phyloP scores from a whole-genome alignment of 2,329 filamentous ascomycete genomes.

The Colletotrichum liaoningense region DNA sequence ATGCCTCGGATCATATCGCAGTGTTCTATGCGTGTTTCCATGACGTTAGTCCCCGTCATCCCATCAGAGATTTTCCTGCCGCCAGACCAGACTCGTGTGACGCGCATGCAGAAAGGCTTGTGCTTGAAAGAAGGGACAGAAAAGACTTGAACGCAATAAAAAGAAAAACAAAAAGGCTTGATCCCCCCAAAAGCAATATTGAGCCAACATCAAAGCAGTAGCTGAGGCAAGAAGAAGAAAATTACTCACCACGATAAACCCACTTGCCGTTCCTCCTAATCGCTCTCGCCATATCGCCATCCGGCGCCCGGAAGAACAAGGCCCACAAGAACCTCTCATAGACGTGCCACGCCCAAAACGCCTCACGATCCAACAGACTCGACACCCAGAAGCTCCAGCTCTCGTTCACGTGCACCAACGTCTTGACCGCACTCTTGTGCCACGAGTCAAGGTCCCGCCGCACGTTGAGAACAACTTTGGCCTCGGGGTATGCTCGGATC shows the following conservation, averaged over 20 bases:
- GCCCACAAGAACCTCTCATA: slow-evolving; percentile 45
- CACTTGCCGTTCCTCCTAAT: slow-evolving; percentile 43
- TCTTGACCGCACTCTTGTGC: slow-evolving; percentile 46
- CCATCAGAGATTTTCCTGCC: too few relatives aligned
- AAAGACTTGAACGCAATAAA: background rate
- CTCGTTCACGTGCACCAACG: slow-evolving; percentile 39
- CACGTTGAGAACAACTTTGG: slow-evolving; percentile 58
- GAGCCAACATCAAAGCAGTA: too few relatives aligned
- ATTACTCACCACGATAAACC: slow-evolving; percentile 38
- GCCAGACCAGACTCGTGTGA: background rate
- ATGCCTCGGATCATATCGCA: slow-evolving; percentile 47
- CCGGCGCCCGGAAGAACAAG: slow-evolving; percentile 43
- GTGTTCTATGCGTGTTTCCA: slow-evolving; percentile 40
- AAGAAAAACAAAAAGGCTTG: background rate
- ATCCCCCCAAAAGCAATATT: background rate
- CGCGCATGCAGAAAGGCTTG: background rate
- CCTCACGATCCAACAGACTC: slow-evolving; percentile 42
- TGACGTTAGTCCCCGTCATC: background rate
- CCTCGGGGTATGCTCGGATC: slow-evolving; percentile 38
- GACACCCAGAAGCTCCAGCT: slow-evolving; percentile 45
- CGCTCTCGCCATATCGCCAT: slow-evolving; percentile 42
- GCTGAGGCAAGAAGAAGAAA: background rate
- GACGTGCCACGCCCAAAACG: slow-evolving; percentile 47
- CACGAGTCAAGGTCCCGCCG: slow-evolving; percentile 53
- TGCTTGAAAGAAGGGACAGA: too few relatives aligned